phyloP scores from a whole-genome alignment of 2,329 filamentous ascomycete genomes.

The Diplodia sapinea region DNA sequence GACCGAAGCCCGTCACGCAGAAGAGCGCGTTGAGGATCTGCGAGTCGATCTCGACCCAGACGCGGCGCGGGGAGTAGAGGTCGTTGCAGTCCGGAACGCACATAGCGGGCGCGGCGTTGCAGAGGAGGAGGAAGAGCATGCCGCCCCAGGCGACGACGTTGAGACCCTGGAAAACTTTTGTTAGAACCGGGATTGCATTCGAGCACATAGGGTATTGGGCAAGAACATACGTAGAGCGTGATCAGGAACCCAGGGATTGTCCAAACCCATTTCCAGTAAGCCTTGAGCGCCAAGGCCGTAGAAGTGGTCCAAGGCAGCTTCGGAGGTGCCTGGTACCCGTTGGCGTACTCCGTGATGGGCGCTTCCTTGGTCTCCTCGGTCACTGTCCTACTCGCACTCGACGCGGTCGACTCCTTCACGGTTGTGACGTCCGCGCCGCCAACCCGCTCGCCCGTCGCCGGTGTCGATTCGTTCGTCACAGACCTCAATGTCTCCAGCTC shows the following conservation, averaged over 20 bases:
- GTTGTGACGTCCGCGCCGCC: background rate
- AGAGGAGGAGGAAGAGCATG: conserved; percentile 86
- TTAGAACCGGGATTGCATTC: background rate
- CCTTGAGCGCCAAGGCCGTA: conserved; percentile 61
- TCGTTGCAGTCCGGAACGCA: conserved; percentile 73
- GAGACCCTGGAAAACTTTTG: conserved; percentile 54
- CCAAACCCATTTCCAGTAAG: conserved; percentile 74
- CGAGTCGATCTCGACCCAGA: conserved; percentile 84
- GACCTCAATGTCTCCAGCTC: conserved; percentile 41
- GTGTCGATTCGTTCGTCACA: conserved; percentile 37
- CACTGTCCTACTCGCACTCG: conserved; percentile 5
- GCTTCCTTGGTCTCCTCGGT: conserved; percentile 31
- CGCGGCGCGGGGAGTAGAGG: conserved; percentile 75
- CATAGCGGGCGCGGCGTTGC: conserved; percentile 75
- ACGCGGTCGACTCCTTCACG: conserved; percentile 8
- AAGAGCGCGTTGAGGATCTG: conserved; percentile 85
- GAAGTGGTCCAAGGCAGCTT: conserved; percentile 63
- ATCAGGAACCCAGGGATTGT: conserved; percentile 79
- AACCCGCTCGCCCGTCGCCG: conserved; percentile 35
- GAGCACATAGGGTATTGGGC: background rate
- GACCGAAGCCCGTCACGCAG: conserved; percentile 83
- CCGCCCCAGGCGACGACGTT: conserved; percentile 89
- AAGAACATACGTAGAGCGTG: conserved; percentile 64
- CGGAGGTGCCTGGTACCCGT: conserved; percentile 52
- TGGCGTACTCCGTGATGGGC: conserved; percentile 39